Conservation (phyloP, 2,329 filamentous ascomycete genomes). For the Xylaria multiplex region DNA sequence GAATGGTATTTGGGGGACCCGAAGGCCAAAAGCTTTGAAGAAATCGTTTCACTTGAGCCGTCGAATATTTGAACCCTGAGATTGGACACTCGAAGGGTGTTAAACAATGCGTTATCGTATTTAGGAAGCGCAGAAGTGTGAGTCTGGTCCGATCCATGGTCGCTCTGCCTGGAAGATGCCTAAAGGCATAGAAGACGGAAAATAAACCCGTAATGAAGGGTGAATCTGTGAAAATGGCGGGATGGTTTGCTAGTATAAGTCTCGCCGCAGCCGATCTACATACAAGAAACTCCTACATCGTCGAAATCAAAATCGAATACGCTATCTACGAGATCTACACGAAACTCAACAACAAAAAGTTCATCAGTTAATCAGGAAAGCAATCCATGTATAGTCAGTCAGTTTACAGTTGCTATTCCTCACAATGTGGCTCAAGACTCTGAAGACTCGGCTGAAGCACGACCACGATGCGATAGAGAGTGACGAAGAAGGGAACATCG, state of each 20-base stretch:
- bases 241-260: neutral
- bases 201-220: conserved; percentile 11
- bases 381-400: neutral
- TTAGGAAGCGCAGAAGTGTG: too few relatives aligned
- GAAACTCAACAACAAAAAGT: neutral
- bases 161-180: neutral
- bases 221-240: neutral
- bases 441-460: conserved; percentile 25
- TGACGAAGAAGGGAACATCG: conserved; percentile 2
- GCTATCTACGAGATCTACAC: neutral
- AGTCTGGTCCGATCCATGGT: neutral
- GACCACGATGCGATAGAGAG: neutral
- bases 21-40: conserved; percentile 8
- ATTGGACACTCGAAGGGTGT: neutral
- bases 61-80: conserved; percentile 5
- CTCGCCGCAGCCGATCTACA: neutral
- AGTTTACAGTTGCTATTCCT: too few relatives aligned
- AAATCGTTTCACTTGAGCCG: conserved; percentile 1
- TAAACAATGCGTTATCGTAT: conserved; percentile 16
- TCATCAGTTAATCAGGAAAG: neutral
- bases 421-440: conserved; percentile 24
- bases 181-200: conserved; percentile 5
- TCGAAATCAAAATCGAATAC: neutral
- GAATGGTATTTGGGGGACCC: conserved; percentile 5
- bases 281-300: neutral